Evolutionary conservation across 2,329 filamentous ascomycete species (phyloP).

Genomic region (Aspergillus texensis): DNA sequence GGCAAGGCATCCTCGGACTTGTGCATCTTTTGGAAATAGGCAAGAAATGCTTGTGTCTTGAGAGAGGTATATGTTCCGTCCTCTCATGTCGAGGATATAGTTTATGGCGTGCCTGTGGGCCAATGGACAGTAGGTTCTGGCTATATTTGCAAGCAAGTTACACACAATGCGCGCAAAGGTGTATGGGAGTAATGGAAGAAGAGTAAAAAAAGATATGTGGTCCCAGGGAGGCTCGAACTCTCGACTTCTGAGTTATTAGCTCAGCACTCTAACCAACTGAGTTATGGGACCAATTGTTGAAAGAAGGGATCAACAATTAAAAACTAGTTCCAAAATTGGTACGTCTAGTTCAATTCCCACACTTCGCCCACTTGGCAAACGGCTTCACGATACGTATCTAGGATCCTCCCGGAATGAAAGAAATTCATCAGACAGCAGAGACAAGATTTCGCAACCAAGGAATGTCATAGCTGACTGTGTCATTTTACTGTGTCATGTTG

Average conservation of each 20-base stretch:
- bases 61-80: background rate
- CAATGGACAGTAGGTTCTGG: background rate
- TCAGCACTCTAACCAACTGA: conserved; percentile 6
- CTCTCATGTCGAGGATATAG: background rate
- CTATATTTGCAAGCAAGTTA: background rate
- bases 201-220: background rate
- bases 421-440: no score
- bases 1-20: background rate
- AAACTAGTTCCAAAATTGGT: background rate
- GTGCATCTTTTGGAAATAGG: background rate
- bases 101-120: background rate
- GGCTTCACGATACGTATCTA: no score
- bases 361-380: no score
- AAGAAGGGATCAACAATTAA: fast-evolving
- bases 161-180: background rate
- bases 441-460: no score
- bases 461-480: no score
- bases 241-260: conserved; percentile 7
- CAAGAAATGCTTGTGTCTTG: background rate
- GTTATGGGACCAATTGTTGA: background rate
- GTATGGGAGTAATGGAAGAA: background rate
- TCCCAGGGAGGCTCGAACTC: conserved; percentile 6
- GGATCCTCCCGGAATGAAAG: no score
- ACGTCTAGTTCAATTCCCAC: no score
- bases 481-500: no score